These are phyloP conservation scores for Solidago caesia DNA, from an alignment of 129 eudicot genomes.

Conservation along the genomic window DNA sequence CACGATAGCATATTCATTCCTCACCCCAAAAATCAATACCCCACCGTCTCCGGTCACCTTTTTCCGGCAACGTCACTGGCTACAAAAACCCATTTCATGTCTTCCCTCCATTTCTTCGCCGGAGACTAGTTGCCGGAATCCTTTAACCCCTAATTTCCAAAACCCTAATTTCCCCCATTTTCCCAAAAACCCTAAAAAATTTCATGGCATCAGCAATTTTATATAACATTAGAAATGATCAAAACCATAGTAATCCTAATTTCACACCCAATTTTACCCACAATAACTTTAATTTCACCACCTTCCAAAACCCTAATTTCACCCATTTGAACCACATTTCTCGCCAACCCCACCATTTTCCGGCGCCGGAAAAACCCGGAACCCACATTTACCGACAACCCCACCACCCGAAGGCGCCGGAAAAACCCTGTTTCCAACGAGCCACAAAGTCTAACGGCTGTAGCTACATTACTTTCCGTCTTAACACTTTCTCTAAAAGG, in stretches of 20 bases:
- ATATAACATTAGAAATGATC: slow-evolving; percentile 29
- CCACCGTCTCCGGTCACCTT: background rate
- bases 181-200: background rate
- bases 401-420: slow-evolving; percentile 7
- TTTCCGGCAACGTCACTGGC: background rate
- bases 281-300: slow-evolving; percentile 15
- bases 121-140: slow-evolving; percentile 30
- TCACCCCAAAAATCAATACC: slow-evolving; percentile 10
- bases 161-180: background rate
- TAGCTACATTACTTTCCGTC: slow-evolving; percentile 35
- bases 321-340: background rate
- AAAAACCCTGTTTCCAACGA: slow-evolving; percentile 11
- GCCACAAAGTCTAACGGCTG: slow-evolving; percentile 1
- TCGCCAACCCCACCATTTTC: no score
- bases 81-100: background rate
- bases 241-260: slow-evolving; percentile 15
- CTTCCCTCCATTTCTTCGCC: slow-evolving; percentile 31
- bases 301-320: slow-evolving; percentile 32
- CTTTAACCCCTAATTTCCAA: background rate
- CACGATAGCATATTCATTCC: slow-evolving; percentile 1
- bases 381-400: slow-evolving; percentile 13
- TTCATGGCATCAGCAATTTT: slow-evolving; percentile 57
- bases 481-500: slow-evolving; percentile 39
- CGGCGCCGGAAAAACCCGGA: background rate
- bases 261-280: slow-evolving; percentile 21